Base-by-base conservation (phyloP, 371 early-diverging fungal genomes). In the Mitosporidium daphniae region DNA sequence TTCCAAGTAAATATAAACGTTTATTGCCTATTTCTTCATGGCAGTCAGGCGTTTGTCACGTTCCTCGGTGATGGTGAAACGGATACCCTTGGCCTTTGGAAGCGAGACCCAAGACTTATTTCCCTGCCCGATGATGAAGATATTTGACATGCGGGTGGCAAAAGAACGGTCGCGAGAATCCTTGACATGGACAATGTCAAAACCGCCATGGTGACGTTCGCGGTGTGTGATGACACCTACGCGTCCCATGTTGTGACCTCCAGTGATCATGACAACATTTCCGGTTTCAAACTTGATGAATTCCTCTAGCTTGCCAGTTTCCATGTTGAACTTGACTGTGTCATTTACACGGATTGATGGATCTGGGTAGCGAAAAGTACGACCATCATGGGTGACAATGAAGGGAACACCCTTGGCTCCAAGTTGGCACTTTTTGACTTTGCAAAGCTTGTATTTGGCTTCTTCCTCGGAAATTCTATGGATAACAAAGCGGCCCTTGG, bases 291-390 rank as follows among this genome's bases (percentile, higher is more conserved):
- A 82, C 58, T 72, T 72, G 58, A 78, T 48, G 46, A 61, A 69
- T 37, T 72, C 91, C 31, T 53, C 51, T 40, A 89, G 60, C 69
- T 89, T 91, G 47, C 66, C 59, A 27, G 59, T 56, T 44, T 65
- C 80, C 26, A 91, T 38, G 52, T 91, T 77, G 41, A 89, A 48
- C 61, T 84, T 86, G 53, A 98, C 54, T 35, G 91, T 78, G 59
- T 98, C 94, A 69, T 80, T 78, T 40, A 65, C 73, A 61, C 77
- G 71, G 61, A 98, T 65, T 47, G 62, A 40, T 39, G 95, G 99
- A 61, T 94, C 86, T 38, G 82, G 86, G 69, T 84, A 94, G 46
- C 91, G 91, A 54, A 94, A 61, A 42, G 91, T 89, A 48, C 82
- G 77, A 29, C 95, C 99, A 50, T 93, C 93, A 59, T 89, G 80